phyloP scores from a whole-genome alignment of 805 yeast genomes.

The Kurtzmaniella fragi region DNA sequence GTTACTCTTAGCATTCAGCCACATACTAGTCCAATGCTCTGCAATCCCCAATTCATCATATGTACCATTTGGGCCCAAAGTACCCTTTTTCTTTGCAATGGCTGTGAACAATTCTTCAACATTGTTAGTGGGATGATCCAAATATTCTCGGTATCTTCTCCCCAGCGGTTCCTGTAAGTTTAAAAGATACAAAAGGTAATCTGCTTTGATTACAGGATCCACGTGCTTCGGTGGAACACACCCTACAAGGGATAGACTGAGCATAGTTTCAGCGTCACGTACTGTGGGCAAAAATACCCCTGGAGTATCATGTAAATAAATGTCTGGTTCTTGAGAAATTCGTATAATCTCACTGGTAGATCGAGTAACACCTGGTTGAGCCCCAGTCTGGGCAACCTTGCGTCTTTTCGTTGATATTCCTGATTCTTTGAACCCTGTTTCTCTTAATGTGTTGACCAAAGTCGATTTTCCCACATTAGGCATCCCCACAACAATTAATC shows the following conservation, averaged over 20 bases:
- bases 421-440: constrained; percentile 24
- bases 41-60: constrained; percentile 61
- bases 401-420: constrained; percentile 29
- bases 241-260: constrained; percentile 68
- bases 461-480: constrained; percentile 98
- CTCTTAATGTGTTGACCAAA: constrained; percentile 67
- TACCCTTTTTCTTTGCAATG: constrained; percentile 36
- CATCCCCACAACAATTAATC: constrained; percentile 82
- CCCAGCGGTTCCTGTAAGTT: constrained; percentile 57
- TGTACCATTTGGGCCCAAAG: constrained; percentile 6
- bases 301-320: constrained; percentile 83
- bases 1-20: constrained; percentile 51
- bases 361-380: constrained; percentile 86
- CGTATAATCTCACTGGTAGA: constrained; percentile 71
- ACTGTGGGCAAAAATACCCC: constrained; percentile 85
- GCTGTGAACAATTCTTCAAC: constrained; percentile 50
- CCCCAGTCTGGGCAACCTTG: constrained; percentile 82
- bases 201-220: constrained; percentile 84
- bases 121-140: constrained; percentile 66
- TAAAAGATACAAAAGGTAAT: constrained; percentile 69
- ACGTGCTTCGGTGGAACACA: constrained; percentile 64
- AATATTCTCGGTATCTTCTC: constrained; percentile 38
- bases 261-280: constrained; percentile 61
- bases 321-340: constrained; percentile 54
- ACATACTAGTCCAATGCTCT: constrained; percentile 53